Percentiles rank a stretch among this genome's conserved stretches.
Conservation (phyloP, 306 rosid species). For the Cucurbita maxima region DNA sequence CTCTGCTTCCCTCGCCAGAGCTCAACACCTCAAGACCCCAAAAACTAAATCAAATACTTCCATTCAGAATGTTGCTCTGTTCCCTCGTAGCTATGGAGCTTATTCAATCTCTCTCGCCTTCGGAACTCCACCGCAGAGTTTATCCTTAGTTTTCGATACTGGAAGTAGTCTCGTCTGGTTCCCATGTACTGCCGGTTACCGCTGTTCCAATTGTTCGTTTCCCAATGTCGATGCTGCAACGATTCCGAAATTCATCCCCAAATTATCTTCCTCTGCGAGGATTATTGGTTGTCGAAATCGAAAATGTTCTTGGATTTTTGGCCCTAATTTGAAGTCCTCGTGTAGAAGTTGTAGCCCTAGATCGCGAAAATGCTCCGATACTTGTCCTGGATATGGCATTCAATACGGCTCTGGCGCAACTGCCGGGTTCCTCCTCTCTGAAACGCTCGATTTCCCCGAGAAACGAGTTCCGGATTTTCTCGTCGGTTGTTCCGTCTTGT, state of each 20-base stretch:
- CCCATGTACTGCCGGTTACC: neutral
- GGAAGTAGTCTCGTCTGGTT: neutral
- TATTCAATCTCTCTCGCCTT: neutral
- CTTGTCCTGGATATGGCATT: constrained; percentile 42
- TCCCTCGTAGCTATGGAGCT: neutral
- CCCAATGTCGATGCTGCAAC: neutral
- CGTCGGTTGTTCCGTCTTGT: constrained; percentile 56
- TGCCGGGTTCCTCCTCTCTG: constrained; percentile 17
- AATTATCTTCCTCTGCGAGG: neutral
- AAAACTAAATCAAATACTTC: neutral
- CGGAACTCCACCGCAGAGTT: neutral
- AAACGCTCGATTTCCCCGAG: neutral
- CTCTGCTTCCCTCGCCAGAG: neutral
- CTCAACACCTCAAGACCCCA: neutral
- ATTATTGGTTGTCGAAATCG: neutral
- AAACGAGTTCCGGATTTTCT: constrained; percentile 20
- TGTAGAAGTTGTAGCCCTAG: neutral
- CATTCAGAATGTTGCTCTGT: neutral
- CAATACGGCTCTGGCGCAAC: constrained; percentile 67
- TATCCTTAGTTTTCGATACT: neutral
- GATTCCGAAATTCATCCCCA: neutral
- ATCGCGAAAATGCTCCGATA: constrained; percentile 15
- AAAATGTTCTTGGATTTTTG: neutral
- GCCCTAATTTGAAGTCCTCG: neutral
- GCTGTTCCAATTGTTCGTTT: neutral